phyloP scores from a whole-genome alignment of 148 eudicot genomes.

The Spergularia bocconei region DNA sequence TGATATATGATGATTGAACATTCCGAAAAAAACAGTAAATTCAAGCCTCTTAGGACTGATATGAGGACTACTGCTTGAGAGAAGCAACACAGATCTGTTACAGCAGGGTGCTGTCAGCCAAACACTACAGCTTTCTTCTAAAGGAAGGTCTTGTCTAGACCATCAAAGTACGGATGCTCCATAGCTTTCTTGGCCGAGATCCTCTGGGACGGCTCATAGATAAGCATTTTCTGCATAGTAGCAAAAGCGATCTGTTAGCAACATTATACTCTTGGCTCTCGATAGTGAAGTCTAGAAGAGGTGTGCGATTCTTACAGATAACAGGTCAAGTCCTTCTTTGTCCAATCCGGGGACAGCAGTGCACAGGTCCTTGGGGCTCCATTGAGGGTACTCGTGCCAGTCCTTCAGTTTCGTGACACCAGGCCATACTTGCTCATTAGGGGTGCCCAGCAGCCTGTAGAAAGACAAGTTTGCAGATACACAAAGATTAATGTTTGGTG shows the following conservation, averaged over 20 bases:
- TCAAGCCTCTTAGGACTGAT: neutral
- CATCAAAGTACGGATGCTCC: constrained; percentile 86
- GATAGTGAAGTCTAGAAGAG: neutral
- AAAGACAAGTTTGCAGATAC: neutral
- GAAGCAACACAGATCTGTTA: neutral
- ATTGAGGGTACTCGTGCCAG: constrained; percentile 97
- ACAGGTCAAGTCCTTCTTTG: constrained; percentile 58
- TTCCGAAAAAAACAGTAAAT: neutral
- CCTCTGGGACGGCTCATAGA: constrained; percentile 76
- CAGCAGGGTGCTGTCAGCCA: constrained; percentile 6
- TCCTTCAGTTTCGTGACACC: constrained; percentile 79
- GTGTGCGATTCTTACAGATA: constrained; percentile 41
- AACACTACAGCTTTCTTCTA: constrained; percentile 17
- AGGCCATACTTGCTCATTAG: constrained; percentile 89
- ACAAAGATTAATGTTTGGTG: neutral
- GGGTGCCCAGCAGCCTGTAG: constrained; percentile 78
- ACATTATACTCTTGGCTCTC: neutral
- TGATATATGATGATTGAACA: no score
- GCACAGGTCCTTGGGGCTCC: constrained; percentile 67
- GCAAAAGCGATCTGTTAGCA: neutral
- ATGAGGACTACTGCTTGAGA: neutral
- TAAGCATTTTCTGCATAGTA: constrained; percentile 69
- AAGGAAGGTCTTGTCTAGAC: constrained; percentile 45
- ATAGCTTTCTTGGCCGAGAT: constrained; percentile 93
- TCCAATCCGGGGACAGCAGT: constrained; percentile 67